phyloP scores from a whole-genome alignment of 306 rosid species.

The Inga leiocalycina region DNA sequence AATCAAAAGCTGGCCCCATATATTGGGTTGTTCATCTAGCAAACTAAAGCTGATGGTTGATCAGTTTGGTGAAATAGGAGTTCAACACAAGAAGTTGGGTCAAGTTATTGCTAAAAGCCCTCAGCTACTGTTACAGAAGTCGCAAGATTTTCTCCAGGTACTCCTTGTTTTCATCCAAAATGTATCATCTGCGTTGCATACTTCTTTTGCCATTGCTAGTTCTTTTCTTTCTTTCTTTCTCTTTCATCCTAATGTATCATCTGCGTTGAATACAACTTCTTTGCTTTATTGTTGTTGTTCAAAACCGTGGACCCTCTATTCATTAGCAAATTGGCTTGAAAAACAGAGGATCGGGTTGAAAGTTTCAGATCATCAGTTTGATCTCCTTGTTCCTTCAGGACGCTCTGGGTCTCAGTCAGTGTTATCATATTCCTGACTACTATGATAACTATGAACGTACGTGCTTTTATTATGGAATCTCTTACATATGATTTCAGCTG shows the following conservation, averaged over 20 bases:
- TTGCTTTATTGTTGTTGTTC: background rate
- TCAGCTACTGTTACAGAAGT: constrained; percentile 66
- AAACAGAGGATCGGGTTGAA: background rate
- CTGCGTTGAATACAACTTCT: background rate
- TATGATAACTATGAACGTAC: background rate
- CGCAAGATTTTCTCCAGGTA: constrained; percentile 74
- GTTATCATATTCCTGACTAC: background rate
- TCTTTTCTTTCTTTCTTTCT: constrained; percentile 20
- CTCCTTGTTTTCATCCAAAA: constrained; percentile 31
- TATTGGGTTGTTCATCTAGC: constrained; percentile 81
- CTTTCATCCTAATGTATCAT: constrained; percentile 25
- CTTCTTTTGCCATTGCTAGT: background rate
- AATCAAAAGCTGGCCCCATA: constrained; percentile 83
- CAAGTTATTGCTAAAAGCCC: constrained; percentile 77
- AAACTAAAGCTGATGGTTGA: constrained; percentile 66
- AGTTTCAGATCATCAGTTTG: background rate
- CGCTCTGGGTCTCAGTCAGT: background rate
- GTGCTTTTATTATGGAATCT: background rate
- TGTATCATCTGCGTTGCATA: background rate
- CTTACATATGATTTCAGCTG: background rate
- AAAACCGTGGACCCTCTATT: background rate
- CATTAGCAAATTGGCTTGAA: background rate
- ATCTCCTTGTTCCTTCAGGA: background rate
- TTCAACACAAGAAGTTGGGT: constrained; percentile 65
- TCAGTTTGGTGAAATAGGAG: constrained; percentile 63